Base-by-base conservation (phyloP, 352 stramenopile genomes). In the Globisporangium camurandrum region DNA sequence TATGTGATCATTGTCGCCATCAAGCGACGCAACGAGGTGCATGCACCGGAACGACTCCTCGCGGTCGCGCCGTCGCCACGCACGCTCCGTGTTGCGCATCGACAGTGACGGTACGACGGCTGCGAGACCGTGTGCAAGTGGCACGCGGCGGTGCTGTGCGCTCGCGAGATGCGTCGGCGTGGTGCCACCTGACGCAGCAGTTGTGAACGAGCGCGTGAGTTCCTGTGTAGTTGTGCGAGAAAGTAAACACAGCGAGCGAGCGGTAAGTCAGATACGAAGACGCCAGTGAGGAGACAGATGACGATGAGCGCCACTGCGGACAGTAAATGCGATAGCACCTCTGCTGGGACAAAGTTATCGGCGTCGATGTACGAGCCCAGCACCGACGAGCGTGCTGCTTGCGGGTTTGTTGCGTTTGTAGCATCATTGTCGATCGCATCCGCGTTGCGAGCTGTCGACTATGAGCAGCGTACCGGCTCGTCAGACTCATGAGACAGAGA, bases 11-110 rank as follows among this genome's bases (percentile, higher is more conserved):
- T 28, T 33, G 43, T 72, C n/a, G n/a, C 10, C 16, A 5, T 33
- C 31, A 3, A 87, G 49, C 3, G 52, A 54, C 5, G 75, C 65
- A 41, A 82, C 67, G 23, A 89, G 45, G 49, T 86, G 70, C 78
- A 89, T 89, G n/a, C 69, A 56, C 22, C 66, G 67, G 41, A 74
- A 73, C 36, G 58, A 54, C 45, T 83, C 65, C 34, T 87, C 78
- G 9, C 75, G 75, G 34, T 75, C 71, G 1, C 50, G 39, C n/a
- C 72, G 72, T 28, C 64, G 52, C 64, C 48, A 77, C 19, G 30
- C 63, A 16, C 48, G 66, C 52, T 54, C 43, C 22, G 37, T 47
- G 30, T 75, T 77, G 48, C n/a, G 19, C n/a, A 66, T 75, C 55
- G 40, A 57, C 44, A 28, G n/a, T 4, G 33, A 53, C 28, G 51